Conservation (phyloP, 768 basidiomycete genomes). For the Podaxis mareebaensis region DNA sequence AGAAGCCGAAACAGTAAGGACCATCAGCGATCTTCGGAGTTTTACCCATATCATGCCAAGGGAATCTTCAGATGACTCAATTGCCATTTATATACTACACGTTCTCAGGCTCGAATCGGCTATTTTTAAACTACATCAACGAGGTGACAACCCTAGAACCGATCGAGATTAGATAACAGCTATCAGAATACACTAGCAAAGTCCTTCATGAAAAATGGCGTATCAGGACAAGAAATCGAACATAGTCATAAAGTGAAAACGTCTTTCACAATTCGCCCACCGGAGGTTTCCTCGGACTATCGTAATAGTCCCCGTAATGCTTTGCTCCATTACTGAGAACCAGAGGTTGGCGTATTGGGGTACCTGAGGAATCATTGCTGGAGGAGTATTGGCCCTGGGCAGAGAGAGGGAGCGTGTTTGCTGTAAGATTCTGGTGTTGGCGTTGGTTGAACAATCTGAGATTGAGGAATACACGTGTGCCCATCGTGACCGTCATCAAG, state of each 20-base stretch:
- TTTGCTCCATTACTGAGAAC: background rate
- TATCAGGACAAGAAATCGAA: background rate
- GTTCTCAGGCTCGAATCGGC: background rate
- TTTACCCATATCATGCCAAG: background rate
- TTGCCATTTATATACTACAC: background rate
- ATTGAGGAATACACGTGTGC: slow-evolving; percentile 12
- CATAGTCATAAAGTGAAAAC: background rate
- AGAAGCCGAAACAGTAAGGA: background rate
- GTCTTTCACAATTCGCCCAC: background rate
- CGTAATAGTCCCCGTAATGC: background rate
- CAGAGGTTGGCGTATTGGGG: background rate
- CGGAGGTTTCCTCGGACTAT: background rate
- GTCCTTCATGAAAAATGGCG: background rate
- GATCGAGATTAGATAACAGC: background rate
- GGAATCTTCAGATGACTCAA: background rate
- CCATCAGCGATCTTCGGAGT: background rate
- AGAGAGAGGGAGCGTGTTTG: background rate
- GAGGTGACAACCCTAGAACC: background rate
- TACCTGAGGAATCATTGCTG: background rate
- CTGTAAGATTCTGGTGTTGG: background rate
- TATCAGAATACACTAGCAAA: background rate
- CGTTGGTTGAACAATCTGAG: slow-evolving; percentile 8
- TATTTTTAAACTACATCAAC: background rate
- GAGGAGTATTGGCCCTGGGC: background rate
- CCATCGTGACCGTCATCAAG: slow-evolving; percentile 13